Conservation (phyloP, 2,329 filamentous ascomycete genomes). For the Aspergillus sp. region DNA sequence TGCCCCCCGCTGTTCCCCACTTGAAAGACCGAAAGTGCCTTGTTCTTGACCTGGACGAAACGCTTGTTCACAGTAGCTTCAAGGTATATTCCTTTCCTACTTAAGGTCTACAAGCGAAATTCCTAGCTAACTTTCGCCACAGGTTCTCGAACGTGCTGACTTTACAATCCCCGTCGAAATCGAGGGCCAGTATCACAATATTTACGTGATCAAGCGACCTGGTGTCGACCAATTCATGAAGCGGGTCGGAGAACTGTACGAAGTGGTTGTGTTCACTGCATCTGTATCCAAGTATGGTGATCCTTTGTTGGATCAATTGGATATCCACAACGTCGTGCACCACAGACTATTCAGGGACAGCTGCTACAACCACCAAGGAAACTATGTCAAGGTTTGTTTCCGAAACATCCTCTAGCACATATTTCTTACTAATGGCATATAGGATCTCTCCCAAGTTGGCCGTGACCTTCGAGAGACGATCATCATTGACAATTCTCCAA, state of each 20-base stretch:
- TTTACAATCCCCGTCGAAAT: conserved; percentile 99
- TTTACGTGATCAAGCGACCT: conserved; percentile 98
- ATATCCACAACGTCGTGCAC: conserved; percentile 95
- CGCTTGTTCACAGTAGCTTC: conserved; percentile 96
- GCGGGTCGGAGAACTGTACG: conserved; percentile 92
- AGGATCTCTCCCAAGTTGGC: conserved; percentile 92
- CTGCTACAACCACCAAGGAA: conserved; percentile 98
- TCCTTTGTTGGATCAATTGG: conserved; percentile 88
- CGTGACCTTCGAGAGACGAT: conserved; percentile 95
- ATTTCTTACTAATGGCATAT: background rate
- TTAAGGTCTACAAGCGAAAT: conserved; percentile 4
- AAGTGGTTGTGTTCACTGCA: conserved; percentile 97
- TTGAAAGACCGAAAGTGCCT: conserved; percentile 88
- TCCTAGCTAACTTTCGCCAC: conserved; percentile 13
- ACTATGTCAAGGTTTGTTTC: conserved; percentile 76
- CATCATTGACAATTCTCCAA: conserved; percentile 99
- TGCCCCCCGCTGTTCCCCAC: conserved; percentile 76
- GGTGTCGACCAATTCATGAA: conserved; percentile 99
- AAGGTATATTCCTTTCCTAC: conserved; percentile 59
- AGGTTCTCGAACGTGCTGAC: conserved; percentile 97
- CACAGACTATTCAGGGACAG: conserved; percentile 96
- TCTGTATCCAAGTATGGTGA: conserved; percentile 99
- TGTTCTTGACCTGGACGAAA: conserved; percentile 93
- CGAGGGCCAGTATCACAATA: conserved; percentile 97
- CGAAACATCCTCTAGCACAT: too few relatives aligned